Percentiles rank a stretch among this genome's conserved stretches.
Evolutionary conservation across 495 filamentous ascomycete species (phyloP).

Genomic region (Penicillium dipodomyicola): DNA sequence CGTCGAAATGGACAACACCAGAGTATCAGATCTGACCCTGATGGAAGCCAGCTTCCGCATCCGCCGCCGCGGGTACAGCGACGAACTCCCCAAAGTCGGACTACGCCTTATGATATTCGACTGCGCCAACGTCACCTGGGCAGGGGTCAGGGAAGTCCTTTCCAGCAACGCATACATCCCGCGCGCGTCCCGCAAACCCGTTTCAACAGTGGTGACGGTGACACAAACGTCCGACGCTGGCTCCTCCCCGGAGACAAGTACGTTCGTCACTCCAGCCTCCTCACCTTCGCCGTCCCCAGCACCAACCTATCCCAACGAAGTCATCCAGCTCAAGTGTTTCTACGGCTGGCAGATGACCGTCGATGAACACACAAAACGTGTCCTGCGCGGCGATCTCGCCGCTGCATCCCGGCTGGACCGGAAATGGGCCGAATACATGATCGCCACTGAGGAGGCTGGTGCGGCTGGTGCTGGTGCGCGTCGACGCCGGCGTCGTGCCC

Average conservation of each 20-base stretch:
- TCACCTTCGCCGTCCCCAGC: slow-evolving; percentile 35
- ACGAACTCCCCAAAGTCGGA: slow-evolving; percentile 55
- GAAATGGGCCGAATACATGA: slow-evolving; percentile 96
- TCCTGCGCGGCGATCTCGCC: slow-evolving; percentile 68
- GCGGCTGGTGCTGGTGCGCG: slow-evolving; percentile 62
- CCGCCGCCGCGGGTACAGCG: slow-evolving; percentile 58
- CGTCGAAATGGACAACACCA: slow-evolving; percentile 92
- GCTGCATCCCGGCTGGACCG: slow-evolving; percentile 72
- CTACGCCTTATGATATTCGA: slow-evolving; percentile 86
- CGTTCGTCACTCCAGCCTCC: slow-evolving; percentile 32
- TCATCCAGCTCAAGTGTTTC: slow-evolving; percentile 87
- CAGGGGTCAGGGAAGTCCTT: slow-evolving; percentile 81
- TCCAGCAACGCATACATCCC: slow-evolving; percentile 73
- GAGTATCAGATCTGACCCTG: slow-evolving; percentile 82
- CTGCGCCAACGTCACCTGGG: slow-evolving; percentile 88
- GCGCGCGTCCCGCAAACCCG: slow-evolving; percentile 31
- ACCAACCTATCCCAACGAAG: slow-evolving; percentile 60
- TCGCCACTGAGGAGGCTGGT: slow-evolving; percentile 80
- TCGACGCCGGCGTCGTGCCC: slow-evolving; percentile 67
- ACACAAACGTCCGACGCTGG: slow-evolving; percentile 31
- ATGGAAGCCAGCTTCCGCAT: slow-evolving; percentile 79
- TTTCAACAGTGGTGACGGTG: slow-evolving; percentile 27
- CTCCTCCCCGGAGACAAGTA: slow-evolving; percentile 27
- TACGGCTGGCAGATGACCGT: slow-evolving; percentile 94
- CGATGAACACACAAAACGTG: slow-evolving; percentile 83